A percentile compares a stretch with the other conserved stretches of the same genome.
Evolutionary conservation across 306 rosid species (phyloP).

Genomic region (Vicia faba): DNA sequence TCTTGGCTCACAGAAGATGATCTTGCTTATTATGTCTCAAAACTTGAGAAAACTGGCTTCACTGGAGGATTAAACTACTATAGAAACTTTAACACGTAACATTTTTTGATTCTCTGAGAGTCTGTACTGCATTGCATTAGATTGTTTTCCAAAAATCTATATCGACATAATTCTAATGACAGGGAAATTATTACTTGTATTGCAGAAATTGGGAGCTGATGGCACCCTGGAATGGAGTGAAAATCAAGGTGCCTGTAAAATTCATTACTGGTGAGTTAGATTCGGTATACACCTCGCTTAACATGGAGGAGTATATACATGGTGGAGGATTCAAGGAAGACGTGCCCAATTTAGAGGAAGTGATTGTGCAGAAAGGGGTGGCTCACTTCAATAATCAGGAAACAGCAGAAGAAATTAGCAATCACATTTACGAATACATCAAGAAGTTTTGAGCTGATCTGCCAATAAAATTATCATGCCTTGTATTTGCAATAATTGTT

Average conservation of each 20-base stretch:
- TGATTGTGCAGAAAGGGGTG: slow-evolving; percentile 44
- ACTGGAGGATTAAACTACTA: slow-evolving; percentile 50
- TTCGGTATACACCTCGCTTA: slow-evolving; percentile 31
- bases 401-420: slow-evolving; percentile 31
- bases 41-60: slow-evolving; percentile 49
- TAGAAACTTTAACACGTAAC: slow-evolving; percentile 26
- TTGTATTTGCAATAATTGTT: too few species aligned
- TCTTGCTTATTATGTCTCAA: slow-evolving; percentile 40
- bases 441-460: slow-evolving; percentile 23
- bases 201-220: slow-evolving; percentile 50
- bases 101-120: too few species aligned
- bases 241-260: slow-evolving; percentile 40
- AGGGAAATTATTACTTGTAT: neutral
- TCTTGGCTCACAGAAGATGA: slow-evolving; percentile 52
- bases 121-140: too few species aligned
- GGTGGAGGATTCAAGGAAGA: slow-evolving; percentile 43
- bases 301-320: slow-evolving; percentile 32
- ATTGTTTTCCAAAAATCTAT: too few species aligned
- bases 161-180: neutral
- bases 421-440: slow-evolving; percentile 43
- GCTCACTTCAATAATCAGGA: slow-evolving; percentile 53
- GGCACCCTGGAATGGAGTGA: slow-evolving; percentile 41
- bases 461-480: neutral
- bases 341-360: slow-evolving; percentile 44
- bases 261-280: slow-evolving; percentile 48